Evolutionary conservation across 345 rosid genomes (phyloP), one percentile per base, ranked within the genome.

Genomic region (Raphanus sativus): DNA sequence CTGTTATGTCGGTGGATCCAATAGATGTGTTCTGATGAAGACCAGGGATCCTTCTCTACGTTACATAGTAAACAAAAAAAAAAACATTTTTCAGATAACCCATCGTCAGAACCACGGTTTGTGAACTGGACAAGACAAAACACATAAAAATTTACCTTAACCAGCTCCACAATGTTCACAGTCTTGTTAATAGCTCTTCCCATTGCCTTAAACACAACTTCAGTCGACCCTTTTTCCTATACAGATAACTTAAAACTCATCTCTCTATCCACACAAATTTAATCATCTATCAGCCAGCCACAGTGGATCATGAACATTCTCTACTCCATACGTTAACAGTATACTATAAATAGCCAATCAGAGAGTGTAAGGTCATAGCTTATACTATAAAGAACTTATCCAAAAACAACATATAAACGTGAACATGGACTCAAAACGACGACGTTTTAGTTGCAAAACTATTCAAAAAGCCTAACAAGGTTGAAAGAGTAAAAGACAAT

Each of bases 1-100:
- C 97, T 54, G 91, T 91, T 38, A 91, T 89, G 76, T 91, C 91
- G 2, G 88, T 91, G 76, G 97, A 91, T 80, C 95, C 93, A 85
- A 87, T 85, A 50, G 86, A 78, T 36, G 95, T 91, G 72, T 81
- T 85, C 71, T 88, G 94, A 75, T 91, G 90, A 79, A 91, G 95
- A 54, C 87, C 97, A 80, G 86, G 89, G 75, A 91, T 87, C 80
- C 97, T 88, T 83, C 95, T 88, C 94, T 91, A 88, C 45, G 60
- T 58, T 5, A 65, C 29, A 67, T 25, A 68, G 36, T 16, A 21
- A n/a, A n/a, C n/a, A 21, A 21, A 21, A 21, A 3, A 13, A 45
- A 45, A 30, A 7, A 3, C 10, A 4, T 2, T 40, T 32, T 4
- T 81, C 58, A 80, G 30, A 58, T 0, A 59, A 62, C 40, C 21